phyloP scores from a whole-genome alignment of 2,329 filamentous ascomycete genomes.

The Aspergillus thermomutatus region DNA sequence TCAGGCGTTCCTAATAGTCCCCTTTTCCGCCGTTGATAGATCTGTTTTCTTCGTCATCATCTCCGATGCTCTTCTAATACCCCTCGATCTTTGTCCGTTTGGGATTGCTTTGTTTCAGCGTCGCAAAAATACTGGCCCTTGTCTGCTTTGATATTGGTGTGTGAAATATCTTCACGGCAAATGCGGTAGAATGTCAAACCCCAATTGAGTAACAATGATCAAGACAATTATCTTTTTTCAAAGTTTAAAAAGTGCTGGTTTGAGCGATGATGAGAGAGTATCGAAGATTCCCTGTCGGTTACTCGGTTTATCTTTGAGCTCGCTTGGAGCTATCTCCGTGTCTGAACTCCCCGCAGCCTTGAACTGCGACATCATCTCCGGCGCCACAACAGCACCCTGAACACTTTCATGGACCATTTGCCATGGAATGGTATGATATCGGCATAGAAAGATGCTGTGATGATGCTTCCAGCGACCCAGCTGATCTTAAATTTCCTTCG shows the following conservation, averaged over 20 bases:
- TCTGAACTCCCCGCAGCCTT: background rate
- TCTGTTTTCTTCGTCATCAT: background rate
- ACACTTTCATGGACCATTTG: background rate
- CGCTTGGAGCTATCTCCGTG: background rate
- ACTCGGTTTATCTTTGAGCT: background rate
- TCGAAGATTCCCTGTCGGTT: background rate
- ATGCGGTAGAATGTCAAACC: background rate
- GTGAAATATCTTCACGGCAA: background rate
- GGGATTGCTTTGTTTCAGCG: background rate
- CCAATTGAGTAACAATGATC: background rate
- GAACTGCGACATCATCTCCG: background rate
- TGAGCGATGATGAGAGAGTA: background rate
- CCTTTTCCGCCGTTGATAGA: background rate
- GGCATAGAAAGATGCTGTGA: background rate
- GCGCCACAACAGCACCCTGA: background rate
- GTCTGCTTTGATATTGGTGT: background rate
- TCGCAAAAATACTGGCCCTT: background rate
- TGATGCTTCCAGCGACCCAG: background rate
- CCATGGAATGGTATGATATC: background rate
- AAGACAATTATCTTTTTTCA: background rate
- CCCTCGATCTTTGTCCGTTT: background rate
- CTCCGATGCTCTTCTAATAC: background rate
- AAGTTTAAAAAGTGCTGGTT: background rate
- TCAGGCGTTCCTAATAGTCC: background rate
- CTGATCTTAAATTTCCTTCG: background rate